Base-by-base conservation (phyloP, 2,329 filamentous ascomycete species). In the Sporothrix brasiliensis region DNA sequence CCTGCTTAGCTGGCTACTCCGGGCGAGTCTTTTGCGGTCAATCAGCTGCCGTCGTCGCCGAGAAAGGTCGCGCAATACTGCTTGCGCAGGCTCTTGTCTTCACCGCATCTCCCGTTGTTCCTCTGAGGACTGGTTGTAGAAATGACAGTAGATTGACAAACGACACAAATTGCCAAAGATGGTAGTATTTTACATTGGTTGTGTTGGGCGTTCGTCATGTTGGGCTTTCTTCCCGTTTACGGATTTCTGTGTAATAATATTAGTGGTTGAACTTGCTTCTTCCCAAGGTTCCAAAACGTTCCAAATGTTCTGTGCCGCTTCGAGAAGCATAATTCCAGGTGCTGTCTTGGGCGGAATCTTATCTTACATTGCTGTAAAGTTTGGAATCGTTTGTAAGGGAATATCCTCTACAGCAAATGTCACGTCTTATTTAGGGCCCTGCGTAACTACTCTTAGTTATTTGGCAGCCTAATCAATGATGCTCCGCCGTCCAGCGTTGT, bases 21-120 rank as follows among this genome's bases (percentile, higher is more conserved):
- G 13, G 53, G 27, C 27, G 30, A 56, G 53, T 56, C 52, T 54
- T 7, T 56, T 27, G 27, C 53, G 56, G 16, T 44, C 39, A 61
- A 21, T 39, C 39, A 61, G 10, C 24, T 24, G 58, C 39, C 39
- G n/a, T 61, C 21, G 60, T 24, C 44, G 27, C 61, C 47, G 47
- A 66, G 47, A 69, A 69, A 69, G 52, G 68, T 39, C 68, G 58
- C 68, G 68, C 68, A 65, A 24, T 3, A 14, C 39, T 50, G 24
- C 44, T 67, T 65, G 60, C 61, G 41, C 61, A 13, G 39, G 9
- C 19, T 10, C 14, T 56, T 54, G 11, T 30, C 27, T 39, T 54
- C 21, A n/a, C 21, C 24, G 19, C 65, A n/a, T 44, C 21, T 44
- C 13, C 24, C 6, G 27, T 30, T 30, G 21, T 30, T 41, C 27